Base-by-base conservation (phyloP, 2,329 filamentous ascomycete species). In the Rhynchosporium agropyri region DNA sequence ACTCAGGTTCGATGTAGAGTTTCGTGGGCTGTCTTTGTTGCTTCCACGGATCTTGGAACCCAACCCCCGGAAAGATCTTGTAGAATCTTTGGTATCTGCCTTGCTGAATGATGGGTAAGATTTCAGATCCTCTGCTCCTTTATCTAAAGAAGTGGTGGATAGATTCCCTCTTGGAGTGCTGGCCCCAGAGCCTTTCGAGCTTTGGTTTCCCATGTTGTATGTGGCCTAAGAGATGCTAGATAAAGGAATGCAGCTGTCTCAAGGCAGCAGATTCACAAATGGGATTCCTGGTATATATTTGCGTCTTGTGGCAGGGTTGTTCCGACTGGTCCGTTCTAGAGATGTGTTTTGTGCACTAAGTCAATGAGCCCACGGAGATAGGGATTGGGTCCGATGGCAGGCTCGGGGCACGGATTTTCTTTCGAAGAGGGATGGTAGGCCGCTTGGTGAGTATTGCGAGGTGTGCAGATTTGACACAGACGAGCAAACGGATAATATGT, bases 1-100 rank as follows among this genome's bases (percentile, higher is more conserved):
- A 59, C 85, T 59, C 7, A 71, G 80, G 26, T 64, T 70, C 31
- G 90, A 81, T 43, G 84, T 81, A 12, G 93, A 97, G 69, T 83
- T 87, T 68, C 92, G 84, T 28, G 93, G 92, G 75, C 93, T 97
- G 73, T 97, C 93, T 73, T 86, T 90, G 66, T 81, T 81, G 69
- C 77, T 81, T 42, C 89, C 90, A 2, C 90, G 92, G 64, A 97
- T 97, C 79, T 97, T 97, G 66, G 92, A 96, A 65, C 91, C 85
- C 69, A 98, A 84, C 3, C 70, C 69, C 69, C 91, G 87, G 76
- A 97, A 88, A 4, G 93, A 97, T 68, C 92, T 89, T 38, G 89
- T 86, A 6, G 92, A 97, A 69, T 97, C 93, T 76, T 93, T 94
- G 33, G 94, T 98, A 75, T 98, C 94, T 62, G 92, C 92, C 75